A percentile compares a stretch with the other conserved stretches of the same genome.
Conservation (phyloP, 352 stramenopile genomes). For the Sclerospora graminicola region DNA sequence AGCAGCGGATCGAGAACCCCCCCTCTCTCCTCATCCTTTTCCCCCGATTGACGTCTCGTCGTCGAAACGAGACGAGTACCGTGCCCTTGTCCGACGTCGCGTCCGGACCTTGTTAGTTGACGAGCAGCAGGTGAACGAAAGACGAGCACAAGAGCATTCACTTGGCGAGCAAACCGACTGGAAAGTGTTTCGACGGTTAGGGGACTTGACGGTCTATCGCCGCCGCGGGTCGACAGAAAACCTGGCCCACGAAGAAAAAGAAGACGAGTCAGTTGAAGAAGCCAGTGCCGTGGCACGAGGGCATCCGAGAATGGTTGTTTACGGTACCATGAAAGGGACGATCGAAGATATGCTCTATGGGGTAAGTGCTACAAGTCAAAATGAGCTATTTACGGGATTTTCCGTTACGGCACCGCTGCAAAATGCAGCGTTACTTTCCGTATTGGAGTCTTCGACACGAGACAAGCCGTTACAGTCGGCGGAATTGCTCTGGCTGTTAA, state of each 20-base stretch:
- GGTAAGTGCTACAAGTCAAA: conserved; percentile 15
- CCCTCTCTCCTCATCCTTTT: conserved; percentile 22
- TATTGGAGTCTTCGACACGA: conserved; percentile 18
- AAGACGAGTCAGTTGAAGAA: conserved; percentile 13
- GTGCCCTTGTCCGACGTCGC: conserved; percentile 12
- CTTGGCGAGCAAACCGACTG: conserved; percentile 30
- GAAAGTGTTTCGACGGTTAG: conserved; percentile 28
- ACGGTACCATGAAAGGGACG: conserved; percentile 20
- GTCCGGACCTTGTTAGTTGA: conserved; percentile 22
- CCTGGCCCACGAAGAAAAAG: too few relatives aligned
- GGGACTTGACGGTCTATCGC: conserved; percentile 30
- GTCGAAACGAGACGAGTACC: conserved; percentile 23
- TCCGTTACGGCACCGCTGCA: conserved; percentile 10
- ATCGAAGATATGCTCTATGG: conserved; percentile 42
- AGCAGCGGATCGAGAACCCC: conserved; percentile 1
- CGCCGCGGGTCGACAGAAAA: too few relatives aligned
- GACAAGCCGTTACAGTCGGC: conserved; percentile 29
- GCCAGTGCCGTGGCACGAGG: conserved; percentile 11
- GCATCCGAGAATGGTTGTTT: conserved; percentile 27
- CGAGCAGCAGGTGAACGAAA: conserved; percentile 18
- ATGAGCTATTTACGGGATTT: conserved; percentile 25
- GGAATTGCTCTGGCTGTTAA: conserved; percentile 32
- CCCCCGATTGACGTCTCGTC: conserved; percentile 13
- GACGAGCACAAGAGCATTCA: conserved; percentile 13
- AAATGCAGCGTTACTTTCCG: conserved; percentile 25